Conservation (phyloP, 192 early-diverging fungal genomes). For the Dimargaris xerosporica region DNA sequence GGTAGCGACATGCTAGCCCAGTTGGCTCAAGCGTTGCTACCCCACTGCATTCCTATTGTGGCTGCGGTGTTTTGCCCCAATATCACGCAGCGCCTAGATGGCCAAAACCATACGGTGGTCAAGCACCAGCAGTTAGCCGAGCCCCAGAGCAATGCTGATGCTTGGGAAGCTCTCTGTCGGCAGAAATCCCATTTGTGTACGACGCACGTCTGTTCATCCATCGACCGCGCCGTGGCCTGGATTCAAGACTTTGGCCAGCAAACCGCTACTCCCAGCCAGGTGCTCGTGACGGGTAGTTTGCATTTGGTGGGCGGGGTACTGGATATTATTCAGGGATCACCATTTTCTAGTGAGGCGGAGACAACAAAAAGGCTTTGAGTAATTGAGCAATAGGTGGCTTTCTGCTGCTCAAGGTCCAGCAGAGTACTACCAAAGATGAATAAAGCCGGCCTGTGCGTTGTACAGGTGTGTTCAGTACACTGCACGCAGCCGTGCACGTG, state of each 20-base stretch:
- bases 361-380: too few species aligned
- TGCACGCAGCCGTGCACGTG: too few species aligned
- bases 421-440: too few species aligned
- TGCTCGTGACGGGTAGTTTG: slow-evolving; percentile 84
- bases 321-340: slow-evolving; percentile 40
- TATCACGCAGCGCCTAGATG: slow-evolving; percentile 40
- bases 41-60: slow-evolving; percentile 30
- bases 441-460: too few species aligned
- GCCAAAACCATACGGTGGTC: slow-evolving; percentile 50
- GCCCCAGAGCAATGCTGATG: slow-evolving; percentile 42
- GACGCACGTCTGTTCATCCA: slow-evolving; percentile 31
- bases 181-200: slow-evolving; percentile 11
- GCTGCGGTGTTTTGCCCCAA: slow-evolving; percentile 73
- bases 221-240: slow-evolving; percentile 50
- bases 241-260: slow-evolving; percentile 20
- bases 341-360: neutral
- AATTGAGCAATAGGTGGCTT: too few species aligned
- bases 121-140: slow-evolving; percentile 37
- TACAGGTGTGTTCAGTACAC: too few species aligned
- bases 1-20: slow-evolving; percentile 46
- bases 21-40: slow-evolving; percentile 27
- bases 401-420: too few species aligned
- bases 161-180: slow-evolving; percentile 33
- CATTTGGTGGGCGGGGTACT: slow-evolving; percentile 80
- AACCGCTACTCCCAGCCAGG: slow-evolving; percentile 24